phyloP scores from a whole-genome alignment of 192 early-diverging fungal species.

The Backusella sp. region DNA sequence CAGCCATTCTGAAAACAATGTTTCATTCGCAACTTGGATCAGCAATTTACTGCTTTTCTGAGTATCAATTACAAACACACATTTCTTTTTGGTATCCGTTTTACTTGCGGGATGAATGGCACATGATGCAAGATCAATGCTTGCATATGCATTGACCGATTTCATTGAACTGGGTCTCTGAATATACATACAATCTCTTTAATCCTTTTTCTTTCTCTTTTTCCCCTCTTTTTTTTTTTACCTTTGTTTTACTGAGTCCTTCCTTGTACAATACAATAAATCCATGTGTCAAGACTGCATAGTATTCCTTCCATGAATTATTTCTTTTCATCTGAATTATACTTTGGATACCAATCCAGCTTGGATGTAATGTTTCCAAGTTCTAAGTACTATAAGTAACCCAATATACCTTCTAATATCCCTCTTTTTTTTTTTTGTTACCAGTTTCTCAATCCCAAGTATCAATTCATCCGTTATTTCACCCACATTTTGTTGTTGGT shows the following conservation, averaged over 20 bases:
- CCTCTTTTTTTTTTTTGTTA: slow-evolving; percentile 8
- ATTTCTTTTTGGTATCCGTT: slow-evolving; percentile 36
- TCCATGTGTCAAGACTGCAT: slow-evolving; percentile 45
- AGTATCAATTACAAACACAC: slow-evolving; percentile 28
- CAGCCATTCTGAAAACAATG: slow-evolving; percentile 31
- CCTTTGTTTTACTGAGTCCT: slow-evolving; percentile 24
- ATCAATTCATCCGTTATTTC: not conserved
- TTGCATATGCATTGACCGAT: slow-evolving; percentile 22
- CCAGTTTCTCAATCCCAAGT: not conserved
- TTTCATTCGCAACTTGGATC: slow-evolving; percentile 33
- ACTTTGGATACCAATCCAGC: slow-evolving; percentile 38
- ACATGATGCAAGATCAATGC: slow-evolving; percentile 31
- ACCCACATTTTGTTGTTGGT: not conserved
- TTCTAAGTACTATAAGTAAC: slow-evolving; percentile 17
- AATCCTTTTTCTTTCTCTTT: not conserved
- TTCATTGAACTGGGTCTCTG: slow-evolving; percentile 22
- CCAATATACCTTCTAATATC: not conserved
- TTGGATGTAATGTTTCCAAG: slow-evolving; percentile 36
- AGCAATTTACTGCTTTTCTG: slow-evolving; percentile 21
- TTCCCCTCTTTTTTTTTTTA: not conserved
- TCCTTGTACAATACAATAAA: slow-evolving; percentile 33
- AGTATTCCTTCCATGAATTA: slow-evolving; percentile 36
- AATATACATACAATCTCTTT: not conserved
- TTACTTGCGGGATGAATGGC: slow-evolving; percentile 32
- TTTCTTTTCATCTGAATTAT: slow-evolving; percentile 44